These are phyloP conservation scores for Neoconidiobolus thromboides DNA, from an alignment of 371 early-diverging fungal genomes.

Conservation along the genomic window DNA sequence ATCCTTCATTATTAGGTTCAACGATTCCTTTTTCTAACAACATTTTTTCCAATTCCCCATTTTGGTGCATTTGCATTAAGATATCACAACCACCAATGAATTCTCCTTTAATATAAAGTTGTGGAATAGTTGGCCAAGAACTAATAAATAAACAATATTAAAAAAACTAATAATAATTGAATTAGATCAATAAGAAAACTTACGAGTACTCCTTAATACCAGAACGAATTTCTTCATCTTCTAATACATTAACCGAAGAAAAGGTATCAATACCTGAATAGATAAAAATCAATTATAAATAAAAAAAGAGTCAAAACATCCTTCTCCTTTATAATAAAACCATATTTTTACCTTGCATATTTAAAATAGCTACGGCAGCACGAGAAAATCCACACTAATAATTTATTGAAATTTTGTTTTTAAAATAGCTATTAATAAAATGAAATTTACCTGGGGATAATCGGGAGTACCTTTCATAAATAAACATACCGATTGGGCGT, in stretches of 20 bases:
- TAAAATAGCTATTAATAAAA: no score
- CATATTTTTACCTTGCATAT: conserved; percentile 38
- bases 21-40: conserved; percentile 63
- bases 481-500: conserved; percentile 47
- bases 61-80: conserved; percentile 75
- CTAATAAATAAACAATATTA: conserved; percentile 12
- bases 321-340: no score
- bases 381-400: conserved; percentile 82
- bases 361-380: conserved; percentile 75
- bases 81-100: conserved; percentile 97
- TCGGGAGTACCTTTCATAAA: conserved; percentile 95
- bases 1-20: conserved; percentile 5
- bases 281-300: conserved; percentile 1
- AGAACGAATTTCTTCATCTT: conserved; percentile 69
- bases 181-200: conserved; percentile 7
- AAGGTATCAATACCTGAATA: conserved; percentile 40
- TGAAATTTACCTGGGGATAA: conserved; percentile 42
- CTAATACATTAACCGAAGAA: conserved; percentile 67
- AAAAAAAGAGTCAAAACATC: background rate
- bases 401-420: background rate
- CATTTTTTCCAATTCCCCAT: conserved; percentile 70
- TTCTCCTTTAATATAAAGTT: conserved; percentile 90
- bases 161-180: background rate
- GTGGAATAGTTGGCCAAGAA: conserved; percentile 96
- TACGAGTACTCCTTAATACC: conserved; percentile 88